Base-by-base conservation (phyloP, 2,329 filamentous ascomycete genomes). In the Mariannaea elegans region DNA sequence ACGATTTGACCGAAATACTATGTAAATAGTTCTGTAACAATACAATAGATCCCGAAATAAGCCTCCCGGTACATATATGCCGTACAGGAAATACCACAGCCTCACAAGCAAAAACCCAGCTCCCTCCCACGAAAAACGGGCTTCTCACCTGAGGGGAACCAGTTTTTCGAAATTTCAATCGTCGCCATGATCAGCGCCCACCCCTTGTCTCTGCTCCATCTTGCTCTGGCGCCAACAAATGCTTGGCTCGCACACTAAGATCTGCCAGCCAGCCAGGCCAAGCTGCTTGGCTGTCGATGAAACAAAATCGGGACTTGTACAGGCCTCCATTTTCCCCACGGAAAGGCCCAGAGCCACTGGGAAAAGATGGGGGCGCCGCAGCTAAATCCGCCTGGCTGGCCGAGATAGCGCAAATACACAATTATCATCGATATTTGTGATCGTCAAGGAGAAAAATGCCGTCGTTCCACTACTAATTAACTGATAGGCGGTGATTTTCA, bases 81-180 rank as follows among this genome's bases (percentile, higher is more conserved):
- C n/a, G n/a, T n/a, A n/a, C n/a, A n/a, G n/a, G n/a, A n/a, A n/a
- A n/a, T n/a, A n/a, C n/a, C n/a, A n/a, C n/a, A n/a, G n/a, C n/a
- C n/a, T n/a, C n/a, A n/a, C n/a, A n/a, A n/a, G n/a, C n/a, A n/a
- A n/a, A n/a, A n/a, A n/a, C n/a, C n/a, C n/a, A n/a, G n/a, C n/a
- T 27, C 24, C 9, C 5, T 36, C 32, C 10, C 32, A 36, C 10
- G 32, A 36, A 31, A 31, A 31, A 12, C 27, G 7, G 7, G 7
- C 7, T 7, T 31, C 27, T 31, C 27, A 31, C 27, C 27, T 31
- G 27, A 7, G 27, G 27, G 62, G 27, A 31, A 31, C 27, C 32
- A 36, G 32, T 8, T 45, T 19, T 53, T 50, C 31, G 59, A 71
- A 70, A 72, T 72, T 72, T 72, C 64, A 70, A 72, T 72, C 68